Percentiles rank a stretch among this genome's conserved stretches.
Conservation (phyloP, 768 basidiomycete genomes). For the Hericium coralloides region DNA sequence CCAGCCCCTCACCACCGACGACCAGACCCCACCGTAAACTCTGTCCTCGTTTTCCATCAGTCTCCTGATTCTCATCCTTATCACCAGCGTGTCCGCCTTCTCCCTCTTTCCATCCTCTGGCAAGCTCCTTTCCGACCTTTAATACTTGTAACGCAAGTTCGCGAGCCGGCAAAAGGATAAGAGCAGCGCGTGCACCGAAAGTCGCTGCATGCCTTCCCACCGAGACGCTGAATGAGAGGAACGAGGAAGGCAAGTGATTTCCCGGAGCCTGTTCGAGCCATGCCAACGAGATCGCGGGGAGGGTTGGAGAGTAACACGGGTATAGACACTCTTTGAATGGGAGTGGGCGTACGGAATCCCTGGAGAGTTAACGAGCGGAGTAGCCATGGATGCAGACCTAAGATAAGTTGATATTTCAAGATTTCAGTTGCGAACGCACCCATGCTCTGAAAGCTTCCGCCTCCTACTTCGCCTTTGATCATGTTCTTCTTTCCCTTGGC, state of each 20-base stretch:
- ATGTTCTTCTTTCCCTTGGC: constrained; percentile 65
- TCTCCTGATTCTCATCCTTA: constrained; percentile 36
- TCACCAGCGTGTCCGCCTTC: constrained; percentile 70
- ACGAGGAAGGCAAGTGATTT: constrained; percentile 96
- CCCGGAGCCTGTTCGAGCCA: constrained; percentile 97
- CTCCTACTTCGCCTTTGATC: constrained; percentile 72
- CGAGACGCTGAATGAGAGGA: constrained; percentile 81
- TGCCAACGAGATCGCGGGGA: constrained; percentile 89
- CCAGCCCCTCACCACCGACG: constrained; percentile 91
- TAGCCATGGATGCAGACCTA: constrained; percentile 77
- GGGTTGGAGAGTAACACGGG: constrained; percentile 78
- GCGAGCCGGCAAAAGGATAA: constrained; percentile 86
- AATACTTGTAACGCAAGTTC: constrained; percentile 92
- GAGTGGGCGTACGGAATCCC: constrained; percentile 91
- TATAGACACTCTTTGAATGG: constrained; percentile 88
- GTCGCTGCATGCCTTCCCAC: constrained; percentile 67
- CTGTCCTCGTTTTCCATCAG: constrained; percentile 49
- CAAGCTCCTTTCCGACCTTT: constrained; percentile 92
- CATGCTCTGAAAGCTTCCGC: constrained; percentile 96
- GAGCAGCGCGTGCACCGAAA: constrained; percentile 72
- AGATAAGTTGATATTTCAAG: constrained; percentile 7
- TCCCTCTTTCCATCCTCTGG: constrained; percentile 63
- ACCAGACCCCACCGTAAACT: constrained; percentile 84
- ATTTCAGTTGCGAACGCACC: constrained; percentile 32
- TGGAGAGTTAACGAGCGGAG: constrained; percentile 83